A percentile compares a stretch with the other conserved stretches of the same genome.
phyloP scores from a whole-genome alignment of 306 rosid species.

The Castanea mollissima region DNA sequence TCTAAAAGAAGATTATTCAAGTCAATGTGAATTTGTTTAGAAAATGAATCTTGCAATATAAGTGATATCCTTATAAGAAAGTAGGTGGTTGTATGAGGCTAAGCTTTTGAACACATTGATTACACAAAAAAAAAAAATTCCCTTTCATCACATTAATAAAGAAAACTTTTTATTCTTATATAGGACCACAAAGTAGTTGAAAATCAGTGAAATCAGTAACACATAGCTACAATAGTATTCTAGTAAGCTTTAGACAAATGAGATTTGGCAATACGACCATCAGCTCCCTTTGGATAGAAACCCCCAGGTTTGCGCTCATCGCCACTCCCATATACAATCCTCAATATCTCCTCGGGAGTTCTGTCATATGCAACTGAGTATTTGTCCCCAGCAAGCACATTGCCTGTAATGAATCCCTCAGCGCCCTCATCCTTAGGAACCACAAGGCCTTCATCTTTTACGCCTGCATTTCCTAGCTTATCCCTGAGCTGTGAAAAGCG shows the following conservation, averaged over 20 bases:
- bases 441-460: constrained; percentile 76
- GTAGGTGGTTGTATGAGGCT: no score
- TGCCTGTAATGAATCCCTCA: constrained; percentile 45
- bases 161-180: no score
- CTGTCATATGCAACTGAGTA: constrained; percentile 53
- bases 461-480: constrained; percentile 46
- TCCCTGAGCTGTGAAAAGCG: constrained; percentile 58
- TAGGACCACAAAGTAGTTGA: no score
- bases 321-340: constrained; percentile 63
- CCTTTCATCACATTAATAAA: no score
- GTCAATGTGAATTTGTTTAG: no score
- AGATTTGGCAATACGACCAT: constrained; percentile 59
- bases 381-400: constrained; percentile 54
- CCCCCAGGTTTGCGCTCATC: constrained; percentile 69
- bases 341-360: constrained; percentile 63
- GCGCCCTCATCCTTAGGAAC: constrained; percentile 39
- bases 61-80: no score
- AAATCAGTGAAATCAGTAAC: no score
- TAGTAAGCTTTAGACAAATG: constrained; percentile 2
- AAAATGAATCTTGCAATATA: no score
- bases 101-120: no score
- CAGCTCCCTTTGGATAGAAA: constrained; percentile 65
- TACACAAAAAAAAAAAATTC: no score
- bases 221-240: no score
- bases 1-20: no score